phyloP scores from a whole-genome alignment of 352 stramenopile species.

The Globisporangium ultimum region DNA sequence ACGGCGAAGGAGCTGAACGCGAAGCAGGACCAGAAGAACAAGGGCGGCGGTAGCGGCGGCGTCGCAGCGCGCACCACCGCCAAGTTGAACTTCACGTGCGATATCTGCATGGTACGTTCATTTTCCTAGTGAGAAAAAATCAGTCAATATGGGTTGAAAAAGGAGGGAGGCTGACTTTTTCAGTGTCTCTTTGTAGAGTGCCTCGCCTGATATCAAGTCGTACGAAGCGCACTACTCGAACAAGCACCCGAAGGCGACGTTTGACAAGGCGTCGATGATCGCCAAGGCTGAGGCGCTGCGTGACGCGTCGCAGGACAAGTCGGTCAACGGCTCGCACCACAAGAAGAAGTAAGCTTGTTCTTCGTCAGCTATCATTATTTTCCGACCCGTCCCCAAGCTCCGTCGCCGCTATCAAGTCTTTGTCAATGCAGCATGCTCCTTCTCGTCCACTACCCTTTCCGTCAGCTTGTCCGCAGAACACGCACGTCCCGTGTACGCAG shows the following conservation, averaged over 20 bases:
- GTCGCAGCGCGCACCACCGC: constrained; percentile 28
- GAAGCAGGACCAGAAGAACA: constrained; percentile 49
- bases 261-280: constrained; percentile 50
- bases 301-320: constrained; percentile 24
- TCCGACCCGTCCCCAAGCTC: not conserved
- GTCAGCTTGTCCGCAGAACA: not conserved
- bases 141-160: too few relatives aligned
- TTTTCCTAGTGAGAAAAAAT: too few relatives aligned
- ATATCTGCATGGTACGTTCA: constrained; percentile 57
- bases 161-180: too few relatives aligned
- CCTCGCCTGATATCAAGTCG: constrained; percentile 61
- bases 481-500: too few relatives aligned
- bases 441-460: not conserved
- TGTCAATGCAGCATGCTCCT: not conserved
- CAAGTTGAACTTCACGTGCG: constrained; percentile 70
- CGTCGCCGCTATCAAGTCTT: not conserved
- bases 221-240: constrained; percentile 55
- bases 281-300: constrained; percentile 47
- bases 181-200: constrained; percentile 22
- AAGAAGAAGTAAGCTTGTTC: constrained; percentile 25
- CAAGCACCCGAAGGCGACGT: constrained; percentile 55
- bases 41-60: constrained; percentile 47
- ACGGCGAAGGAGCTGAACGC: constrained; percentile 60
- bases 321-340: constrained; percentile 45
- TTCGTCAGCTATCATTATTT: not conserved